Percentiles rank a stretch among this genome's conserved stretches.
phyloP scores from a whole-genome alignment of 805 yeast genomes.

The Saturnispora silvae region DNA sequence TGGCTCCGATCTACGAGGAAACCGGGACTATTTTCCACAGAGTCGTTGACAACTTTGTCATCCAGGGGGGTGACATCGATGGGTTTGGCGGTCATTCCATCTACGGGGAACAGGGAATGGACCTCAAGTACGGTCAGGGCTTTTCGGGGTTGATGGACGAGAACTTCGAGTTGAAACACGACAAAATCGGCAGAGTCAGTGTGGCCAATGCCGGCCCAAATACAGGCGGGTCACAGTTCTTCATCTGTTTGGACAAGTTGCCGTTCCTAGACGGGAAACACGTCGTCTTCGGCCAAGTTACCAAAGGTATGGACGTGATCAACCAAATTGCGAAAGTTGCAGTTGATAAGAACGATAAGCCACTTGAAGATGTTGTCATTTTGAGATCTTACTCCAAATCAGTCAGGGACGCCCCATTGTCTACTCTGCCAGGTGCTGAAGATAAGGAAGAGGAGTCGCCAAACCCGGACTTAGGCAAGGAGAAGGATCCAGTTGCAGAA shows the following conservation, averaged over 20 bases:
- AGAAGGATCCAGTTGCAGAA: background rate
- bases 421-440: background rate
- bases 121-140: slow-evolving; percentile 35
- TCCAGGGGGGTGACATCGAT: slow-evolving; percentile 81
- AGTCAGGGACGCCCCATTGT: background rate
- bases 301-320: slow-evolving; percentile 55
- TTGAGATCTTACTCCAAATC: slow-evolving; percentile 9
- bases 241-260: slow-evolving; percentile 46
- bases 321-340: slow-evolving; percentile 48
- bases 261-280: slow-evolving; percentile 49
- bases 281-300: slow-evolving; percentile 73
- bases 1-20: slow-evolving; percentile 44
- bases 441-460: background rate
- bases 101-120: slow-evolving; percentile 25
- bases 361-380: slow-evolving; percentile 35
- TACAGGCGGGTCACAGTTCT: slow-evolving; percentile 61
- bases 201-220: slow-evolving; percentile 44
- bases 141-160: slow-evolving; percentile 54
- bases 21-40: slow-evolving; percentile 53
- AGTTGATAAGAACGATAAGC: slow-evolving; percentile 32
- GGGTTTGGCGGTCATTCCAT: slow-evolving; percentile 77
- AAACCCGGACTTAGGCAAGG: background rate
- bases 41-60: slow-evolving; percentile 61
- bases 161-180: slow-evolving; percentile 41
- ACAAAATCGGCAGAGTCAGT: slow-evolving; percentile 35